Base-by-base conservation (phyloP, 768 basidiomycete genomes). In the Pulveroboletus sp. region DNA sequence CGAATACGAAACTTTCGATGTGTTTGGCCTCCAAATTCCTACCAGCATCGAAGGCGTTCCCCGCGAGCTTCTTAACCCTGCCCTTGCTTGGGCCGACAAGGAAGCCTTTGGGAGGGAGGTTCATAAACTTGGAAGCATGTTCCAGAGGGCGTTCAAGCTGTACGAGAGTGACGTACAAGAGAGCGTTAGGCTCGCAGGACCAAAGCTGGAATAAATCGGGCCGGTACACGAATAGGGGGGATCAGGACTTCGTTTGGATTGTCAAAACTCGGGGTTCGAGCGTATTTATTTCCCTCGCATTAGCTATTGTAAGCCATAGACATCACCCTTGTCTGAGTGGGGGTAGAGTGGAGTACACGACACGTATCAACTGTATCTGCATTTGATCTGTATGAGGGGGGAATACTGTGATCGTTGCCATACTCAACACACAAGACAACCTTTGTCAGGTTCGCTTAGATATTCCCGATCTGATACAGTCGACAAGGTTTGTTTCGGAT, bases 71-170 rank as follows among this genome's bases (percentile, higher is more conserved):
- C 82, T 98, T 56, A 88, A 96, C 74, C 95, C 95, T 1, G 72
- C 73, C 43, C 70, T 86, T 60, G 93, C 93, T 16, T 98, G 95
- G 95, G 53, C 80, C 16, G 84, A 91, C 68, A 87, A 86, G 74
- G 88, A 86, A 56, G 93, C 91, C 30, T 97, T 95, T 76, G 80
- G 84, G 68, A 78, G 85, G 53, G 93, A 97, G 74, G 76, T 93
- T 50, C 76, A 81, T 64, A 96, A 93, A 74, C 77, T 99, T 27
- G 93, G 74, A 32, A 81, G 81, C 55, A 97, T 97, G 94, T 97
- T 97, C 83, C 76, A 79, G 66, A 91, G 88, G 73, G 94, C 93
- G 34, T 96, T 96, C 71, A 85, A 83, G 60, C 71, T 93, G 67
- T 98, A 98, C 67, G 88, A 93, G 75, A 80, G 76, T 62, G 90